phyloP scores from a whole-genome alignment of 2,329 filamentous ascomycete species.

The Laburnicola sp. region DNA sequence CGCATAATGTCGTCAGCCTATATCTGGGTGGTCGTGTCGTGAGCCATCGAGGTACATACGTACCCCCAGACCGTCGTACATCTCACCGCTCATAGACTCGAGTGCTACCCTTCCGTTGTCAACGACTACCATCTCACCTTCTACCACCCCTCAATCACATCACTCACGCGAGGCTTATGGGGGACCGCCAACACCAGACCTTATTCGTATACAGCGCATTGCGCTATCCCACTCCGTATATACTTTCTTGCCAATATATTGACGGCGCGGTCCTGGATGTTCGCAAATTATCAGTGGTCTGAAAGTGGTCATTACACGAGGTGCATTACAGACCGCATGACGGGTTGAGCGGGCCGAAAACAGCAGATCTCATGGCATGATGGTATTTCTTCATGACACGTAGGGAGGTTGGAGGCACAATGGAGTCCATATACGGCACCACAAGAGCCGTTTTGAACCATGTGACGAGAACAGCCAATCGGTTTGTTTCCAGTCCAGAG shows the following conservation, averaged over 20 bases:
- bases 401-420: too few relatives aligned
- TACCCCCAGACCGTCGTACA: slow-evolving; percentile 24
- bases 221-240: neutral
- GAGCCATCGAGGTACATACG: slow-evolving; percentile 20
- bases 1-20: slow-evolving; percentile 13
- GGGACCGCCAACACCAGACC: slow-evolving; percentile 10
- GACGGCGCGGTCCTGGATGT: slow-evolving; percentile 7
- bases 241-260: slow-evolving; percentile 6
- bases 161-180: slow-evolving; percentile 12
- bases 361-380: neutral
- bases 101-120: slow-evolving; percentile 17
- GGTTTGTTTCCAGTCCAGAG: slow-evolving; percentile 22
- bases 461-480: slow-evolving; percentile 24
- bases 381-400: too few relatives aligned
- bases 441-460: neutral
- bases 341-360: neutral
- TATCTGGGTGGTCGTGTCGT: slow-evolving; percentile 19
- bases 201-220: neutral
- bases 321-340: neutral
- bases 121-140: slow-evolving; percentile 2
- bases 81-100: slow-evolving; percentile 27
- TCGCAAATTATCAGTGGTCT: slow-evolving; percentile 10
- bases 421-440: neutral
- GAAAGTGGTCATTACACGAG: neutral
- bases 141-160: slow-evolving; percentile 1